Conservation (phyloP, 2,329 filamentous ascomycete species). For the Penicillium sp. region DNA sequence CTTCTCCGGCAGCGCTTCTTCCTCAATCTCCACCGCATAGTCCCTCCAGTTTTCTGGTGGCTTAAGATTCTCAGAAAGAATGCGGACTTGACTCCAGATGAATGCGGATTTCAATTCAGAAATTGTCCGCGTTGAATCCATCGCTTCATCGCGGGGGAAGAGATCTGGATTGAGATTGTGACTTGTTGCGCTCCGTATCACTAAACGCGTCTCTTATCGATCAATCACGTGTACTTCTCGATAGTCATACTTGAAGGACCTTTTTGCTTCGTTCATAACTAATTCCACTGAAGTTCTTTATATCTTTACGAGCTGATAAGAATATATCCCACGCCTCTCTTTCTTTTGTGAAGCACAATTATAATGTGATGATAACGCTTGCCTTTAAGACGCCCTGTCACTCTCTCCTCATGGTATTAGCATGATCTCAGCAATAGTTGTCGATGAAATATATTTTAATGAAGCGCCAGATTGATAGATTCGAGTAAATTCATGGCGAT, state of each 20-base stretch:
- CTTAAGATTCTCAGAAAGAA: slow-evolving; percentile 50
- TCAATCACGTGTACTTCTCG: slow-evolving; percentile 11
- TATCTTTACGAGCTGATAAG: no score
- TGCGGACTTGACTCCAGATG: slow-evolving; percentile 52
- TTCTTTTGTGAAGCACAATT: not conserved
- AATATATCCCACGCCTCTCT: no score
- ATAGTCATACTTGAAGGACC: not conserved
- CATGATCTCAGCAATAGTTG: not conserved
- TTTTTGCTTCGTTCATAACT: not conserved
- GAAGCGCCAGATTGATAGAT: not conserved
- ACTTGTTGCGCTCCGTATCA: not conserved
- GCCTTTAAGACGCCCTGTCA: not conserved
- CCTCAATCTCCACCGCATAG: slow-evolving; percentile 41
- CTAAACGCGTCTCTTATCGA: slow-evolving; percentile 18
- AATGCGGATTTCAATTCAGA: slow-evolving; percentile 54
- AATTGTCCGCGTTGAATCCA: slow-evolving; percentile 47
- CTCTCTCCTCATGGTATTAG: not conserved
- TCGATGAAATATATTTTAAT: not conserved
- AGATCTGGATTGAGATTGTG: not conserved
- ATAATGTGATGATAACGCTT: not conserved
- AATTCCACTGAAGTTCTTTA: no score
- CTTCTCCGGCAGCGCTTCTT: slow-evolving; percentile 49
- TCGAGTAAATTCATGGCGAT: not conserved
- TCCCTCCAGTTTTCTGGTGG: slow-evolving; percentile 50
- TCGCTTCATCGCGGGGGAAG: slow-evolving; percentile 12